A percentile compares a stretch with the other conserved stretches of the same genome.
phyloP scores from a whole-genome alignment of 148 eudicot genomes.

The Heliamphora exappendiculata region DNA sequence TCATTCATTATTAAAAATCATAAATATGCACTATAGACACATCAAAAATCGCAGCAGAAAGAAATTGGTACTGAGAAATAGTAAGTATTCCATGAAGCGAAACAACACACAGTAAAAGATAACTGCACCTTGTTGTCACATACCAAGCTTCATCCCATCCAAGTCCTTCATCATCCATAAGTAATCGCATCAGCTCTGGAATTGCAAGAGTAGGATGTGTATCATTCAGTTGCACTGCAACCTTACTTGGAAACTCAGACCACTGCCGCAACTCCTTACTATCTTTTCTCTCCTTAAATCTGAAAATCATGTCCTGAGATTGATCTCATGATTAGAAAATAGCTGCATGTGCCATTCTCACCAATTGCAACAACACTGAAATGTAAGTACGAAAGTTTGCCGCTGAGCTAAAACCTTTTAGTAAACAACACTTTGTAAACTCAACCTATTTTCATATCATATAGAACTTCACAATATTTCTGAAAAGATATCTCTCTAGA shows the following conservation, averaged over 20 bases:
- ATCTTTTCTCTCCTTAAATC: constrained; percentile 78
- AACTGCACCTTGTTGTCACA: constrained; percentile 58
- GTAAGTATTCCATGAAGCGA: not conserved
- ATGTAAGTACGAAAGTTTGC: not conserved
- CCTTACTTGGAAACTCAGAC: constrained; percentile 90
- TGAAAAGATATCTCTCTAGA: too few relatives aligned
- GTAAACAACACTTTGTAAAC: not conserved
- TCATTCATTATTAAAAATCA: constrained; percentile 5
- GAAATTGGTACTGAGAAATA: not conserved
- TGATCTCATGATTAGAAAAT: constrained; percentile 6
- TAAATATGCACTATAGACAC: not conserved
- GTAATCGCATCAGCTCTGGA: constrained; percentile 91
- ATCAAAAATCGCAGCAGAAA: constrained; percentile 6
- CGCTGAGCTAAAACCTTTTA: not conserved
- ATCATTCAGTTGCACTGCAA: constrained; percentile 96
- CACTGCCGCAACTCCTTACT: constrained; percentile 47
- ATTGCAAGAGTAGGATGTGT: constrained; percentile 97
- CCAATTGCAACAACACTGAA: not conserved
- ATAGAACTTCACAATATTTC: too few relatives aligned
- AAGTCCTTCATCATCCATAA: constrained; percentile 93
- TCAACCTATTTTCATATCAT: not conserved
- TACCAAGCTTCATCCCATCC: constrained; percentile 99
- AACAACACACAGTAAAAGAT: not conserved
- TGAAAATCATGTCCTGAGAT: constrained; percentile 76
- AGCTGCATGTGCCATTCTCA: not conserved